Conservation (phyloP, 257 asterid genomes). For the Echium plantagineum region DNA sequence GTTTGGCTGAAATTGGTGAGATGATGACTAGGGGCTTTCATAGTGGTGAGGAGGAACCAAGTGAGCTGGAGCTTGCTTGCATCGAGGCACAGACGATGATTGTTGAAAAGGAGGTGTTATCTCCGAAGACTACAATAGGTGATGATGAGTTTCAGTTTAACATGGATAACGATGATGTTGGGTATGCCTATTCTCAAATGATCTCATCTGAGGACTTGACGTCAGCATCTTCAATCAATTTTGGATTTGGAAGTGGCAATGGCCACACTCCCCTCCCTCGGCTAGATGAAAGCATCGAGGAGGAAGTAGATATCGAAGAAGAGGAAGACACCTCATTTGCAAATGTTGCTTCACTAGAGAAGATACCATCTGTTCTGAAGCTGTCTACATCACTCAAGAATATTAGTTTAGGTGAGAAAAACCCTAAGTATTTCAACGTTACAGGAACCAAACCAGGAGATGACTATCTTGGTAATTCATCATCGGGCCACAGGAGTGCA, state of each 20-base stretch:
- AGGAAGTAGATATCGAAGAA: conserved; percentile 8
- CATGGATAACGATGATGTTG: conserved; percentile 3
- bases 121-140: background rate
- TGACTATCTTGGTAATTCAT: conserved; percentile 27
- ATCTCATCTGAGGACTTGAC: conserved; percentile 18
- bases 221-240: conserved; percentile 17
- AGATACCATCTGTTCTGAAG: conserved; percentile 19
- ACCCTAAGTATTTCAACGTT: conserved; percentile 28
- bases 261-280: conserved; percentile 39
- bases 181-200: background rate
- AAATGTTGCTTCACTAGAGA: conserved; percentile 15
- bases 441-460: conserved; percentile 27
- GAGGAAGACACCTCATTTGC: conserved; percentile 9
- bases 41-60: conserved; percentile 9
- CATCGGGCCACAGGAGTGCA: conserved; percentile 67
- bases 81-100: conserved; percentile 5
- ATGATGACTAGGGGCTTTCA: conserved; percentile 12
- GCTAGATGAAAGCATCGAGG: conserved; percentile 46
- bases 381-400: conserved; percentile 37
- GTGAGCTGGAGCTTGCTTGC: conserved; percentile 14
- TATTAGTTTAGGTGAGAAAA: conserved; percentile 41
- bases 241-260: conserved; percentile 28
- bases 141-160: conserved; percentile 13
- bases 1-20: conserved; percentile 14
- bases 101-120: conserved; percentile 6